Conservation (phyloP, 169 alveolate species). For the Plasmodium blacklocki region DNA sequence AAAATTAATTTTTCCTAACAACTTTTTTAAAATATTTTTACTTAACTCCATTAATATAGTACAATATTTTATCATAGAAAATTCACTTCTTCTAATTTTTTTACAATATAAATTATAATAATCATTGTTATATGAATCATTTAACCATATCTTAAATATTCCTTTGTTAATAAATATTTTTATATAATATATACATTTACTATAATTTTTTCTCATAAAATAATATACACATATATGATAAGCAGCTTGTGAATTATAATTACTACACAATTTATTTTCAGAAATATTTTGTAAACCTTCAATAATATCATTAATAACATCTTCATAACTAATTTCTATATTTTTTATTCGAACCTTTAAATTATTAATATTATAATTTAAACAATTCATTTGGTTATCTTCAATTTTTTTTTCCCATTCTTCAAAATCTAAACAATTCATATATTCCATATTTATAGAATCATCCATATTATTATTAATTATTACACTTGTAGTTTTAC, state of each 20-base stretch:
- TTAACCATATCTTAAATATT: constrained; percentile 50
- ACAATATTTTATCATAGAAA: constrained; percentile 45
- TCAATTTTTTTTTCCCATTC: constrained; percentile 25
- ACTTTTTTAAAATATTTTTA: constrained; percentile 42
- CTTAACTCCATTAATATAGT: constrained; percentile 53
- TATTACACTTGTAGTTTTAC: background rate
- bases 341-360: constrained; percentile 64
- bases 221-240: constrained; percentile 61
- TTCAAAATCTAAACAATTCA: background rate
- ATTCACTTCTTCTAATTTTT: constrained; percentile 63
- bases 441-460: background rate
- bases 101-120: constrained; percentile 54
- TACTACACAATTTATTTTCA: constrained; percentile 60
- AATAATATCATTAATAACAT: constrained; percentile 68
- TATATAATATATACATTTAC: constrained; percentile 40
- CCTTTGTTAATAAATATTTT: constrained; percentile 48
- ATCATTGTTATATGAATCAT: constrained; percentile 41
- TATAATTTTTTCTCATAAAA: constrained; percentile 51
- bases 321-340: constrained; percentile 56
- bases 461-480: background rate
- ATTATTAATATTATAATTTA: constrained; percentile 15
- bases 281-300: constrained; percentile 60
- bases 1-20: constrained; percentile 18
- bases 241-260: constrained; percentile 71
- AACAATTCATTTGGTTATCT: constrained; percentile 22